These are phyloP conservation scores for Atkinsonella texensis DNA, from an alignment of 2,329 filamentous ascomycete genomes.

Conservation along the genomic window DNA sequence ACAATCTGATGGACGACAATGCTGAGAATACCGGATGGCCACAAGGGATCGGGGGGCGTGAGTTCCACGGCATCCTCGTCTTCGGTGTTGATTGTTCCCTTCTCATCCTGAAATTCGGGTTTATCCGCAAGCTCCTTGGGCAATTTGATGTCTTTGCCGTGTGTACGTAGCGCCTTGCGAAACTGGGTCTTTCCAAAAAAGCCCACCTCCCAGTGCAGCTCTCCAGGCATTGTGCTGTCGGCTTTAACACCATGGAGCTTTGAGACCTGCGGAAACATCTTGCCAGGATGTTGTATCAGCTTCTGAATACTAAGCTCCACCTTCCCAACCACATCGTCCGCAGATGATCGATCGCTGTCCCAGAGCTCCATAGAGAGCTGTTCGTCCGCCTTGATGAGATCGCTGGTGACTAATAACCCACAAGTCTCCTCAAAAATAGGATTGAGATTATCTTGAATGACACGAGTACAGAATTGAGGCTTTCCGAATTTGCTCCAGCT, in stretches of 20 bases:
- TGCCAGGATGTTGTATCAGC: conserved; percentile 81
- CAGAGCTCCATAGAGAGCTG: conserved; percentile 88
- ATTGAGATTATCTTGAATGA: conserved; percentile 90
- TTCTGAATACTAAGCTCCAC: conserved; percentile 89
- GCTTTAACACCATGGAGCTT: conserved; percentile 73
- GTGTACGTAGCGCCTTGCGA: conserved; percentile 69
- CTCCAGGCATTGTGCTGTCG: conserved; percentile 79
- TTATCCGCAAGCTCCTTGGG: conserved; percentile 62
- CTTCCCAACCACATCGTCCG: conserved; percentile 92
- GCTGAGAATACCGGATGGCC: conserved; percentile 82
- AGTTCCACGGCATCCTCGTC: conserved; percentile 77
- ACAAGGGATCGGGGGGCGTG: conserved; percentile 90
- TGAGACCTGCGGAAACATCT: conserved; percentile 83
- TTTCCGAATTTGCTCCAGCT: conserved; percentile 95
- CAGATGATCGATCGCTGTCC: conserved; percentile 87
- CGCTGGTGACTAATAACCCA: conserved; percentile 73
- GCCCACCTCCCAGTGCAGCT: conserved; percentile 92
- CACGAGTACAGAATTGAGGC: conserved; percentile 92
- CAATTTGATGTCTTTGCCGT: conserved; percentile 70
- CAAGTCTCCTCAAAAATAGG: conserved; percentile 85
- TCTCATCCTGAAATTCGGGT: conserved; percentile 71
- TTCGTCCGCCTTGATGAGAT: conserved; percentile 87
- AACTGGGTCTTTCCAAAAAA: conserved; percentile 90
- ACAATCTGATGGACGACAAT: conserved; percentile 90
- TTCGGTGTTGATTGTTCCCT: conserved; percentile 56